Evolutionary conservation across 768 basidiomycete genomes (phyloP).

Genomic region (Naganishia randhawae): DNA sequence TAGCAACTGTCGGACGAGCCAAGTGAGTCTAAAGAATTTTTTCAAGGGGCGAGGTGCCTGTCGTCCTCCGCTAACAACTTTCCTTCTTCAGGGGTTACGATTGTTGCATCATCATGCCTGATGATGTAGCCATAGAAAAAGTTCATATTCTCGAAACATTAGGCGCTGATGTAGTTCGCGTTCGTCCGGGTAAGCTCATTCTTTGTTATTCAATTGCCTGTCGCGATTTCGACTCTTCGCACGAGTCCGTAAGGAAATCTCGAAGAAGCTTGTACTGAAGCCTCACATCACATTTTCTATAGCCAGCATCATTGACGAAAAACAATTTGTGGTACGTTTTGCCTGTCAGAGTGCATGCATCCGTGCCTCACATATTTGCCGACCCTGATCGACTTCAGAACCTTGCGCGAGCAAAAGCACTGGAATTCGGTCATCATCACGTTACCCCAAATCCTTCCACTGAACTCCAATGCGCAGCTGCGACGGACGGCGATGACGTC

Average conservation of each 20-base stretch:
- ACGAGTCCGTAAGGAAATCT: too few relatives aligned
- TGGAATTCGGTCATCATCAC: conserved; percentile 57
- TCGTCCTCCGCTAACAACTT: not conserved
- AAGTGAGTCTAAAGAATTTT: conserved; percentile 57
- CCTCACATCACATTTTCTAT: not conserved
- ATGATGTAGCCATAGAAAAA: conserved; percentile 74
- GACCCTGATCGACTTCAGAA: conserved; percentile 58
- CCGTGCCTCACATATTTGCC: not conserved
- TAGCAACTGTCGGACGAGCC: conserved; percentile 86
- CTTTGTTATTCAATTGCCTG: not conserved
- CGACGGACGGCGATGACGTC: conserved; percentile 17
- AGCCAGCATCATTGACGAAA: conserved; percentile 93
- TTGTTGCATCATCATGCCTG: conserved; percentile 60
- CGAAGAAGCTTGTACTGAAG: not conserved
- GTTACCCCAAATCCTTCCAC: not conserved
- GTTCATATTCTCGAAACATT: conserved; percentile 74
- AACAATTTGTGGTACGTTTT: conserved; percentile 56
- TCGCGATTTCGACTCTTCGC: not conserved
- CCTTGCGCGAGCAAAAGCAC: conserved; percentile 74
- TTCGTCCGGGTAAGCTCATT: conserved; percentile 39
- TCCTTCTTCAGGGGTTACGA: conserved; percentile 69
- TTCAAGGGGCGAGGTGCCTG: not conserved
- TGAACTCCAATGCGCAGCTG: conserved; percentile 2
- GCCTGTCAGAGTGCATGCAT: conserved; percentile 12
- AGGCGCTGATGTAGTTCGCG: conserved; percentile 79